Evolutionary conservation across 2,329 filamentous ascomycete species (phyloP).

Genomic region (Colletotrichum lini): DNA sequence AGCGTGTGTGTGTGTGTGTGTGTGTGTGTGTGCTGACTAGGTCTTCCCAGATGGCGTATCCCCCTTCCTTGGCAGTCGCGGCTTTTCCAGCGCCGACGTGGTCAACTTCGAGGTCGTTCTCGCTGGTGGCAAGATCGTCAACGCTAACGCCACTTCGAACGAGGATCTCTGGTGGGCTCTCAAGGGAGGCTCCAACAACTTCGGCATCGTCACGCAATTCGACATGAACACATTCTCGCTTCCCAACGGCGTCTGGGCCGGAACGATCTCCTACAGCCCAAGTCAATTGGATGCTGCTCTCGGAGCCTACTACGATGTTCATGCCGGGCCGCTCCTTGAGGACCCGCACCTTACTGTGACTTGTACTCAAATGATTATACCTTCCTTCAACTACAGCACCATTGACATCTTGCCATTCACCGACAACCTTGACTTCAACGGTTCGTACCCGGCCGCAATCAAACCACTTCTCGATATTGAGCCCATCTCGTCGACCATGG

Average conservation of each 20-base stretch:
- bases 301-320: constrained; percentile 43
- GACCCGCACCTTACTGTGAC: constrained; percentile 34
- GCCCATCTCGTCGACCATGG: neutral
- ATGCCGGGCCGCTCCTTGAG: constrained; percentile 44
- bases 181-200: constrained; percentile 42
- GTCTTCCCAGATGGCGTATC: neutral
- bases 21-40: no score
- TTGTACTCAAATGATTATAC: constrained; percentile 33
- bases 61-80: constrained; percentile 4
- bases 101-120: constrained; percentile 38
- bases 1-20: no score
- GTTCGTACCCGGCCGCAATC: neutral
- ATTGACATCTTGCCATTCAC: neutral
- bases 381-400: constrained; percentile 26
- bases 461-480: neutral
- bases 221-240: constrained; percentile 1
- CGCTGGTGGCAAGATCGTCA: constrained; percentile 34
- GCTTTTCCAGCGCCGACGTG: constrained; percentile 33
- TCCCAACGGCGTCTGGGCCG: neutral
- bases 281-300: constrained; percentile 27
- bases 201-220: constrained; percentile 40
- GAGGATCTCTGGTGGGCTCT: constrained; percentile 38
- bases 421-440: neutral
- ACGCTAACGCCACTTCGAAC: constrained; percentile 24
- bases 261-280: constrained; percentile 11